These are phyloP conservation scores for Gamsiella multidivaricata DNA, from an alignment of 192 early-diverging fungal genomes.

Conservation along the genomic window DNA sequence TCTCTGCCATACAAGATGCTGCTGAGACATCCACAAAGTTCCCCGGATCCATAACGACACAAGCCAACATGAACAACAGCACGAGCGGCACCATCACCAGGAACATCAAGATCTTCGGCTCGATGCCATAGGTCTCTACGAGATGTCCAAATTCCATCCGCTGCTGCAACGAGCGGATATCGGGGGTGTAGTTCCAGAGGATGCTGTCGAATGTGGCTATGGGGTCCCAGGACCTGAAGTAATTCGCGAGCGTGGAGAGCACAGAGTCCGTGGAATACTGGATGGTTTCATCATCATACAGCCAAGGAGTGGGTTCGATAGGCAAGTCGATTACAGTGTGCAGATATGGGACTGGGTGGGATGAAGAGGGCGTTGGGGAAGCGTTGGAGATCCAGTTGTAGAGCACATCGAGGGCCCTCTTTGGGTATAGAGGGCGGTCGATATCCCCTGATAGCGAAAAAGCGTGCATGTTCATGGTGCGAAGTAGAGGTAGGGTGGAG, in stretches of 20 bases:
- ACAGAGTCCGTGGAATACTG: no score
- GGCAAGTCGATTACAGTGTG: no score
- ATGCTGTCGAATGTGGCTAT: constrained; percentile 5
- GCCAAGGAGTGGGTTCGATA: no score
- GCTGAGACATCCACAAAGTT: not conserved
- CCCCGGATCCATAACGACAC: not conserved
- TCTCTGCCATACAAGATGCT: not conserved
- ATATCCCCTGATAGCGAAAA: not conserved
- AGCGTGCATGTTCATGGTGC: no score
- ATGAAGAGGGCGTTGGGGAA: not conserved
- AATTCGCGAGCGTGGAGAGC: no score
- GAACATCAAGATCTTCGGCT: not conserved
- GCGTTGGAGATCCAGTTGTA: not conserved
- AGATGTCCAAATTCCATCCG: not conserved
- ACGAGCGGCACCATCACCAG: not conserved
- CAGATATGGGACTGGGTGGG: no score
- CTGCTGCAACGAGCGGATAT: constrained; percentile 6
- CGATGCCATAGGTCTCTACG: constrained; percentile 22
- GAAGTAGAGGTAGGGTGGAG: no score
- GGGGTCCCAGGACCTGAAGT: no score
- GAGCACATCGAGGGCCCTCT: constrained; percentile 1
- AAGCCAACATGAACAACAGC: not conserved
- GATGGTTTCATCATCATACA: no score
- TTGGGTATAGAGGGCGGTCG: not conserved
- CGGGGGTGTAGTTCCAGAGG: constrained; percentile 31